A percentile compares a stretch with the other conserved stretches of the same genome.
Conservation (phyloP, 2,329 filamentous ascomycete species). For the Aspergillus sp. region DNA sequence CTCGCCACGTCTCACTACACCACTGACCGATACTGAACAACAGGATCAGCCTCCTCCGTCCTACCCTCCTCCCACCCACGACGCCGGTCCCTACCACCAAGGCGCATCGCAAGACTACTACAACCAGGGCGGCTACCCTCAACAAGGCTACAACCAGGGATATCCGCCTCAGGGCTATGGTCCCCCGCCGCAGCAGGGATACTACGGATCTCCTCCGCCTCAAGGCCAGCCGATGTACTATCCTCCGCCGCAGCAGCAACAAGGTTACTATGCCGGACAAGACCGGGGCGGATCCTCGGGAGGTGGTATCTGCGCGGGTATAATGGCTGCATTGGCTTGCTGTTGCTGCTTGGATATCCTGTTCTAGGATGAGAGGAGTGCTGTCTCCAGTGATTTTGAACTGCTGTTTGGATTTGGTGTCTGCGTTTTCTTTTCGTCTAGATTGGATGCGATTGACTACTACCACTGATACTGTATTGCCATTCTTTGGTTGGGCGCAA, state of each 20-base stretch:
- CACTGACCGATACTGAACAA: background rate
- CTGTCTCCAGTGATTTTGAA: background rate
- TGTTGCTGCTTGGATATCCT: constrained; percentile 54
- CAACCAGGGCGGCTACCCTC: constrained; percentile 20
- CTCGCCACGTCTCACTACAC: background rate
- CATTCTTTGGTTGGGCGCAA: background rate
- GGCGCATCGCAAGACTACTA: constrained; percentile 40
- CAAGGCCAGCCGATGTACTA: constrained; percentile 39
- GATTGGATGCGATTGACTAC: background rate
- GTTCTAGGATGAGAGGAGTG: constrained; percentile 33
- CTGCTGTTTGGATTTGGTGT: constrained; percentile 17
- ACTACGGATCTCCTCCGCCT: constrained; percentile 31
- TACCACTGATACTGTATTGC: background rate
- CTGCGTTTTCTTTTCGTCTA: constrained; percentile 6
- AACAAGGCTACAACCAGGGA: constrained; percentile 22
- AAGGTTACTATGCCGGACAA: constrained; percentile 41
- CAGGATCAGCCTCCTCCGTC: constrained; percentile 41
- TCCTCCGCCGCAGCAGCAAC: constrained; percentile 40
- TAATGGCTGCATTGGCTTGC: constrained; percentile 51
- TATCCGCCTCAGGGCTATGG: constrained; percentile 33
- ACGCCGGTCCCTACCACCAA: constrained; percentile 32
- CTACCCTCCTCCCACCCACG: constrained; percentile 38
- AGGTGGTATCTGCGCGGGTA: constrained; percentile 50
- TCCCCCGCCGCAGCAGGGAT: constrained; percentile 25
- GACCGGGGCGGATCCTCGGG: constrained; percentile 31